A percentile compares a stretch with the other conserved stretches of the same genome.
Conservation (phyloP, 495 filamentous ascomycete genomes). For the Choiromyces venosus region DNA sequence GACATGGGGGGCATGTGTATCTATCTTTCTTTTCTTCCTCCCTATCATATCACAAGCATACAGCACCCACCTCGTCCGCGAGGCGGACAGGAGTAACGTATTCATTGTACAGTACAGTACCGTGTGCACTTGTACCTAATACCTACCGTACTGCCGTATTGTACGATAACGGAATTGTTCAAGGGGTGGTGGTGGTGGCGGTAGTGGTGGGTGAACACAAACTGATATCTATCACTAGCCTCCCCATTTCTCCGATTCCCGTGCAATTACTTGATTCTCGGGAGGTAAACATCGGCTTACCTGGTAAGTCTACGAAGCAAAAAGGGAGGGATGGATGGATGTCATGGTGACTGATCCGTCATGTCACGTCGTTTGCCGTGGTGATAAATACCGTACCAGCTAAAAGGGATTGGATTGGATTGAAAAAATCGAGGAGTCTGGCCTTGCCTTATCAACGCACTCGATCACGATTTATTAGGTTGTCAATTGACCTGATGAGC, state of each 20-base stretch:
- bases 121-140: not conserved
- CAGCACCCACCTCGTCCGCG: not conserved
- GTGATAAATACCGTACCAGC: not conserved
- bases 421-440: not conserved
- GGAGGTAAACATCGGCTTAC: not conserved
- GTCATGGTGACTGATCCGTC: not conserved
- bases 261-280: not conserved
- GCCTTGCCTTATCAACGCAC: not conserved
- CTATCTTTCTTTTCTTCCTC: no score
- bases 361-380: not conserved
- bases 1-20: no score
- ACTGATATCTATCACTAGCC: not conserved
- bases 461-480: slow-evolving; percentile 3
- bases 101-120: not conserved
- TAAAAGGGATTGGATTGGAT: not conserved
- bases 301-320: not conserved
- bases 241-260: not conserved
- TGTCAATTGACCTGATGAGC: not conserved
- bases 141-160: not conserved
- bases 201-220: not conserved
- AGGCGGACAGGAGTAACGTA: not conserved
- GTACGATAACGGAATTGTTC: not conserved
- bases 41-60: not conserved
- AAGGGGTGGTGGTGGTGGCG: not conserved
- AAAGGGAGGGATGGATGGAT: not conserved